phyloP scores from a whole-genome alignment of 331 rosid species.

The Dryas integrifolia region DNA sequence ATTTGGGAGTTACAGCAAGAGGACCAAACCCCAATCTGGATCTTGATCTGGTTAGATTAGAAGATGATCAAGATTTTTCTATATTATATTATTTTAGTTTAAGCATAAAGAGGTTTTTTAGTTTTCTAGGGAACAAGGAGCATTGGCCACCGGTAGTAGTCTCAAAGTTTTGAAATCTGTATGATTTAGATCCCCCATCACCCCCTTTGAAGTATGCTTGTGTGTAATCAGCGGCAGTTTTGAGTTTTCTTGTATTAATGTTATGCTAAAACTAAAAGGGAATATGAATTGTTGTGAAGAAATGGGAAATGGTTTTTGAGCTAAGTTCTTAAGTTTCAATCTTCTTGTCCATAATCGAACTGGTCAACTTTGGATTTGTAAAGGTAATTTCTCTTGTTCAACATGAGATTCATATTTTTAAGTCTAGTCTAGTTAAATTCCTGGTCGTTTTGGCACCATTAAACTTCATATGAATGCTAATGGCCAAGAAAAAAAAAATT shows the following conservation, averaged over 20 bases:
- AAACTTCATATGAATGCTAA: background rate
- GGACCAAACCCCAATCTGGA: slow-evolving; percentile 28
- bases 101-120: background rate
- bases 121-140: slow-evolving; percentile 2
- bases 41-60: slow-evolving; percentile 24
- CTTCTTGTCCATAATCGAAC: background rate
- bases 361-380: background rate
- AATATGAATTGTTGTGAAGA: too few relatives aligned
- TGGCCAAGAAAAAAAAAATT: background rate
- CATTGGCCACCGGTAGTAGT: background rate
- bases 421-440: background rate
- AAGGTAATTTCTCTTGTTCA: too few relatives aligned
- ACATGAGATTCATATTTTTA: too few relatives aligned
- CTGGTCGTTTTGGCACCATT: background rate
- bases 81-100: background rate
- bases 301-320: background rate
- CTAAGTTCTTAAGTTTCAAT: background rate
- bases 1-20: slow-evolving; percentile 36
- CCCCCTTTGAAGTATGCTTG: background rate
- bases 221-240: background rate
- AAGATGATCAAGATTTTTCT: background rate
- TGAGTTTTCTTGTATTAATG: background rate
- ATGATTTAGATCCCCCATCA: background rate
- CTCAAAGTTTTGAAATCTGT: slow-evolving; percentile 11
- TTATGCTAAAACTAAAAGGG: too few relatives aligned